Percentiles rank a stretch among this genome's conserved stretches.
Conservation (phyloP, 2,329 filamentous ascomycete genomes). For the Aspergillus versicolor region DNA sequence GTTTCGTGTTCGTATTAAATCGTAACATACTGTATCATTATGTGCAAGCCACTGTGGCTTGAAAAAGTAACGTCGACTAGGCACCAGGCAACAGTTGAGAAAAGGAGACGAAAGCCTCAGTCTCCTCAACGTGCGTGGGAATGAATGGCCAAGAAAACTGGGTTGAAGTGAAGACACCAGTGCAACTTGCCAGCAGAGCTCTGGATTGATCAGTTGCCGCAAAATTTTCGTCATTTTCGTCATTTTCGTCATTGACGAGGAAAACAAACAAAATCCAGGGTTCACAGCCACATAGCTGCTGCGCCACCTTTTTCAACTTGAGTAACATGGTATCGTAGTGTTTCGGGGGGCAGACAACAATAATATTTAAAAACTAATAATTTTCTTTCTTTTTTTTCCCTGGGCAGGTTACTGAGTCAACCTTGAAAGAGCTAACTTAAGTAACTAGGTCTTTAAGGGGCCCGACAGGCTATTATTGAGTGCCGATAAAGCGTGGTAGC, state of each 20-base stretch:
- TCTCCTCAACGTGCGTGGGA: no score
- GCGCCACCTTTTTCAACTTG: conserved; percentile 1
- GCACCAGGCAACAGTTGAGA: conserved; percentile 7
- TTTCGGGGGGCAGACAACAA: conserved; percentile 10
- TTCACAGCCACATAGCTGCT: conserved; percentile 7
- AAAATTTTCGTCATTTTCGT: neutral
- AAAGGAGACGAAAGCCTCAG: neutral
- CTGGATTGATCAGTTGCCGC: neutral
- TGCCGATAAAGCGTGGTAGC: conserved; percentile 17
- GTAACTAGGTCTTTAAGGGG: conserved; percentile 8
- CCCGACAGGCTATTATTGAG: conserved; percentile 10
- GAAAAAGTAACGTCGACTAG: neutral
- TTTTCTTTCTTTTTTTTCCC: conserved; percentile 10
- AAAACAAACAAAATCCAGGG: conserved; percentile 1
- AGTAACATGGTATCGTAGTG: neutral
- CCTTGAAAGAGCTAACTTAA: conserved; percentile 4
- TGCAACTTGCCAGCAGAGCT: neutral
- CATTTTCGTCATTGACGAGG: neutral
- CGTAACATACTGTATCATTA: neutral
- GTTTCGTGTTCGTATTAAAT: neutral
- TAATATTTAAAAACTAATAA: conserved; percentile 1
- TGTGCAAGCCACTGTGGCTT: conserved; percentile 10
- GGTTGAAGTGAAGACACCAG: neutral
- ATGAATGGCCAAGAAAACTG: no score
- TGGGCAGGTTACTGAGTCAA: conserved; percentile 13